Conservation (phyloP, 352 stramenopile genomes). For the Pelagophyceae sp. region DNA sequence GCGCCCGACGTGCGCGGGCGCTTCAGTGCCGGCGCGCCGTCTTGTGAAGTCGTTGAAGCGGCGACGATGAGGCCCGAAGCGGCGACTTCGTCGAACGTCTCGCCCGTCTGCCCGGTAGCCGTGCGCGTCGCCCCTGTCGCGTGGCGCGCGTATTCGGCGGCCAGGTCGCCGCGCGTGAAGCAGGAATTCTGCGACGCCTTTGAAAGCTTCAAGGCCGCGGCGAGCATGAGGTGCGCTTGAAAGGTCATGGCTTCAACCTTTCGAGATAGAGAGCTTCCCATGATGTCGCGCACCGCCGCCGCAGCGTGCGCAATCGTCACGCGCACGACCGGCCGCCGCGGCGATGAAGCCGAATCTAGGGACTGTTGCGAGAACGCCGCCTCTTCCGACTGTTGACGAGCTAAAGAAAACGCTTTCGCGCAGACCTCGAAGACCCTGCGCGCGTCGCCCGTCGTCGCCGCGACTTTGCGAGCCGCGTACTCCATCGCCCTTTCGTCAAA, state of each 20-base stretch:
- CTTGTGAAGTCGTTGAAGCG: too few relatives aligned
- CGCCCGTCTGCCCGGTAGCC: neutral
- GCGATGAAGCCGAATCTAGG: too few relatives aligned
- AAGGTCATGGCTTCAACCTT: neutral
- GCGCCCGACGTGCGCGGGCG: too few relatives aligned
- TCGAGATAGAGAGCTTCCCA: neutral
- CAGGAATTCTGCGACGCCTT: neutral
- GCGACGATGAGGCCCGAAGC: neutral
- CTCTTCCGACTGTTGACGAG: neutral
- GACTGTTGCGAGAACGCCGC: too few relatives aligned
- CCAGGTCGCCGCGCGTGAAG: neutral
- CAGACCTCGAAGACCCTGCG: neutral
- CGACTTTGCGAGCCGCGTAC: constrained; percentile 2
- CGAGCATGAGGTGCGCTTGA: neutral
- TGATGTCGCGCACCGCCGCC: neutral
- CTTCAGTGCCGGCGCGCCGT: too few relatives aligned
- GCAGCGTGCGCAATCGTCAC: neutral
- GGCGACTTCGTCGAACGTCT: neutral
- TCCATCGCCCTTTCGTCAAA: neutral
- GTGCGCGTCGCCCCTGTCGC: neutral
- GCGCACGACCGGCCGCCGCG: neutral
- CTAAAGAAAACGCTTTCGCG: neutral
- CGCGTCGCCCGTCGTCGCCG: neutral
- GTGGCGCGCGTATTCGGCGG: neutral
- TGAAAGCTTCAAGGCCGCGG: neutral